phyloP scores from a whole-genome alignment of 305 asterid genomes.

The Petunia hybrid region DNA sequence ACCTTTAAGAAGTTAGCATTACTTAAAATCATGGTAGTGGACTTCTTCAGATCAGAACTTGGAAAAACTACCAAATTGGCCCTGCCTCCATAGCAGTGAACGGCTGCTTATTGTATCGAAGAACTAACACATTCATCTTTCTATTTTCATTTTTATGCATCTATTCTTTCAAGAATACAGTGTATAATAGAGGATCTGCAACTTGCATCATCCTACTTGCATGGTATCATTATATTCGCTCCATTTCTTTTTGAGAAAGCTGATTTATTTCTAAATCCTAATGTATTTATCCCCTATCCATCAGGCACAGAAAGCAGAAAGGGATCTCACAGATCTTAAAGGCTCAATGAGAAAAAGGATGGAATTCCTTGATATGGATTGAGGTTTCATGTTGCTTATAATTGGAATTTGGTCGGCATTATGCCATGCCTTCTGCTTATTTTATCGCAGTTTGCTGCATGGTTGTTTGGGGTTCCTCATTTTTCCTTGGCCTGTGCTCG shows the following conservation, averaged over 20 bases:
- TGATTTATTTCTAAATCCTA: neutral
- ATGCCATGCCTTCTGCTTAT: constrained; percentile 64
- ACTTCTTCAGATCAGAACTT: no score
- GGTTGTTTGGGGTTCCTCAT: constrained; percentile 9
- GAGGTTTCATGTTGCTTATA: constrained; percentile 37
- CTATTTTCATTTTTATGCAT: neutral
- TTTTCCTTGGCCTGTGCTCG: neutral
- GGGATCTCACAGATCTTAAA: constrained; percentile 81
- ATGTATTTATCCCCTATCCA: neutral
- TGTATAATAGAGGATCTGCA: neutral
- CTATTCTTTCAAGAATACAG: neutral
- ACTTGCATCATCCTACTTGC: neutral
- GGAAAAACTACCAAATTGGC: no score
- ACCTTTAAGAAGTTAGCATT: no score
- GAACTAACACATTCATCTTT: neutral
- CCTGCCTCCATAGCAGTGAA: no score
- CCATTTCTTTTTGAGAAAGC: constrained; percentile 4
- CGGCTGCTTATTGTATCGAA: neutral
- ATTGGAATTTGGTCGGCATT: constrained; percentile 44
- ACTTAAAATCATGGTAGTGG: no score
- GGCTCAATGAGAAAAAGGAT: constrained; percentile 90
- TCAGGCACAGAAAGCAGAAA: constrained; percentile 92
- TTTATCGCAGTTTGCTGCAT: constrained; percentile 59
- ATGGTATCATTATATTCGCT: neutral
- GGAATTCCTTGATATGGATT: constrained; percentile 95